Evolutionary conservation across 495 filamentous ascomycete genomes (phyloP), one percentile per base, ranked within the genome.

Genomic region (Aspergillus hancockii): DNA sequence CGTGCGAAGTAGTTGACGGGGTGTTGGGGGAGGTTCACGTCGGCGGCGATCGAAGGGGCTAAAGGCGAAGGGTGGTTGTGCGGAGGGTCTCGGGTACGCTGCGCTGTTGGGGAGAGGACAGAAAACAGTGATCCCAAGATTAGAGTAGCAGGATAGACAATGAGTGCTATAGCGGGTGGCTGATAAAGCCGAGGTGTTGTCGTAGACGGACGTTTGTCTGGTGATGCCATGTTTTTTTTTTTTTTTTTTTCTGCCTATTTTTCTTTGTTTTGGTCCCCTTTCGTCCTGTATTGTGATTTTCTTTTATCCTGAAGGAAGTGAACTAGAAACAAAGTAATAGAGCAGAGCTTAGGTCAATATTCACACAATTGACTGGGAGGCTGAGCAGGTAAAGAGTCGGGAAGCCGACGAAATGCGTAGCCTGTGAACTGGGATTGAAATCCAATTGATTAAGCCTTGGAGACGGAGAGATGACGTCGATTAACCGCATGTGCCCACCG

Each of bases 1-100:
- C 87, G 85, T 38, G 92, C 93, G 73, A 97, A 98, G 81, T 97
- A 97, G 65, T 87, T 89, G 45, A 91, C 71, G 0, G 77, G 69
- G 45, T 57, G 62, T 23, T 54, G 55, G 32, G 67, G 59, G 43
- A 69, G 54, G 55, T 75, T 63, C 9, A 76, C 55, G 55, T 76
- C 71, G 25, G 70, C 54, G 13, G 89, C 85, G 40, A 80, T 71
- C 18, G 71, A 70, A 21, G 81, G 74, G 30, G 78, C 76, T 72
- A 90, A 82, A 14, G 89, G 79, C 6, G 77, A 63, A 60, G 81
- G 78, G 75, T 89, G 92, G 43, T 81, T 79, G 8, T 81, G 77
- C 19, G 63, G 72, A 22, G n/a, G 50, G 28, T 47, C 59, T 14
- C 23, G 64, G 34, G 7, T 30, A 19, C 12, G 52, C 64, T 83